phyloP scores from a whole-genome alignment of 306 rosid genomes.

The Arachis stenosperma region DNA sequence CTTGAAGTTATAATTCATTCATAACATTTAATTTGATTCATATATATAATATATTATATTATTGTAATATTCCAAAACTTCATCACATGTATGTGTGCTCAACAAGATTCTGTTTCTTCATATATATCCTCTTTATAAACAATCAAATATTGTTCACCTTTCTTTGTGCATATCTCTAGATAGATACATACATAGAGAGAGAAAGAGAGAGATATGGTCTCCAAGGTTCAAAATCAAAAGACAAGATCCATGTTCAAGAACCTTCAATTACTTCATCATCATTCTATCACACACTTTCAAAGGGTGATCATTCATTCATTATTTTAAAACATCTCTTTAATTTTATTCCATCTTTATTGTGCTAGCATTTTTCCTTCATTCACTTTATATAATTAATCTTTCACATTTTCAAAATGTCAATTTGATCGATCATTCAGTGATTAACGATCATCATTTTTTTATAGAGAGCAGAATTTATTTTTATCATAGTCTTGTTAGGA shows the following conservation, averaged over 20 bases:
- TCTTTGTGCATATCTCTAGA: constrained; percentile 36
- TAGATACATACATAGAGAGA: constrained; percentile 35
- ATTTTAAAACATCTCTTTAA: constrained; percentile 36
- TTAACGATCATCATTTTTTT: neutral
- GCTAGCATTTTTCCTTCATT: neutral
- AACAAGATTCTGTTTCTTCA: constrained; percentile 50
- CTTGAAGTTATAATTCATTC: constrained; percentile 41
- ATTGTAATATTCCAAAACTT: constrained; percentile 48
- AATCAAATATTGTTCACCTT: constrained; percentile 31
- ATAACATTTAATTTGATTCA: neutral
- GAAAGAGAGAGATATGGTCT: constrained; percentile 55
- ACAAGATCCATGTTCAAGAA: constrained; percentile 49
- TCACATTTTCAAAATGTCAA: too few species aligned
- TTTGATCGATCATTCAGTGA: neutral
- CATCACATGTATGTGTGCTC: constrained; percentile 51
- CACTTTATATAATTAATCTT: neutral
- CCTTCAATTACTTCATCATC: constrained; percentile 52
- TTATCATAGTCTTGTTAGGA: too few species aligned
- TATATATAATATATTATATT: neutral
- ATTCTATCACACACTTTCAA: constrained; percentile 54
- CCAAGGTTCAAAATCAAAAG: constrained; percentile 62
- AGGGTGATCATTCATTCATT: constrained; percentile 48
- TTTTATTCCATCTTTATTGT: neutral
- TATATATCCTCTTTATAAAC: constrained; percentile 39
- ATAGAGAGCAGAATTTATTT: neutral